Evolutionary conservation across 805 yeast species (phyloP).

Genomic region (Metschnikowia orientalis): DNA sequence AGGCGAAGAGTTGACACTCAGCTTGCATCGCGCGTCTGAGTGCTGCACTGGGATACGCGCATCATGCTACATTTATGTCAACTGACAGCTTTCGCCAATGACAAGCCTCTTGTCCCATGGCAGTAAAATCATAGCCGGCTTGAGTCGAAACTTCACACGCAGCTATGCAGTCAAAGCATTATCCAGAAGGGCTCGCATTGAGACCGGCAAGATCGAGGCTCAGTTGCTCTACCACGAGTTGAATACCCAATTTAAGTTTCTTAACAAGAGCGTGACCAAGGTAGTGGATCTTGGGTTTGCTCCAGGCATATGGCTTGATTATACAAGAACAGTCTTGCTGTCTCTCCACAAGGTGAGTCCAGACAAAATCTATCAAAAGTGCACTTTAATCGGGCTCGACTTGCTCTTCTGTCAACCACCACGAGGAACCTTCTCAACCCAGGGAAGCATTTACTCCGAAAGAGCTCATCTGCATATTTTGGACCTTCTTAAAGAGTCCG

Average conservation of each 20-base stretch:
- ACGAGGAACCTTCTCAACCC: constrained; percentile 69
- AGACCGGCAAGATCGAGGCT: constrained; percentile 20
- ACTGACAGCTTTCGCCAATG: no score
- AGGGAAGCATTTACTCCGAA: constrained; percentile 75
- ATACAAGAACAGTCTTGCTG: constrained; percentile 25
- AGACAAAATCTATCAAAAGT: constrained; percentile 25
- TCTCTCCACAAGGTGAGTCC: constrained; percentile 28
- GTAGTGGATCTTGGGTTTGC: constrained; percentile 39
- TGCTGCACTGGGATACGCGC: no score
- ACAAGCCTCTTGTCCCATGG: no score
- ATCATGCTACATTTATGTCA: no score
- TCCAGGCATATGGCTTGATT: constrained; percentile 41
- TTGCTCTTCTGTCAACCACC: constrained; percentile 78
- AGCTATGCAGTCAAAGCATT: constrained; percentile 2
- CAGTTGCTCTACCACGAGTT: constrained; percentile 26
- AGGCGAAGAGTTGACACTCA: no score
- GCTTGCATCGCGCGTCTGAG: no score
- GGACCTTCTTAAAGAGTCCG: constrained; percentile 12
- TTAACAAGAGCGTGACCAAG: constrained; percentile 24
- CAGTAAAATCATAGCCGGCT: no score
- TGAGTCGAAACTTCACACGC: no score
- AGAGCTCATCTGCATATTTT: constrained; percentile 12
- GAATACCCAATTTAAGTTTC: constrained; percentile 26
- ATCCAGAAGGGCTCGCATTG: constrained; percentile 19
- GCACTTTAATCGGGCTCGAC: constrained; percentile 43